phyloP scores from a whole-genome alignment of 371 early-diverging fungal species.

The Mucor saturninus region DNA sequence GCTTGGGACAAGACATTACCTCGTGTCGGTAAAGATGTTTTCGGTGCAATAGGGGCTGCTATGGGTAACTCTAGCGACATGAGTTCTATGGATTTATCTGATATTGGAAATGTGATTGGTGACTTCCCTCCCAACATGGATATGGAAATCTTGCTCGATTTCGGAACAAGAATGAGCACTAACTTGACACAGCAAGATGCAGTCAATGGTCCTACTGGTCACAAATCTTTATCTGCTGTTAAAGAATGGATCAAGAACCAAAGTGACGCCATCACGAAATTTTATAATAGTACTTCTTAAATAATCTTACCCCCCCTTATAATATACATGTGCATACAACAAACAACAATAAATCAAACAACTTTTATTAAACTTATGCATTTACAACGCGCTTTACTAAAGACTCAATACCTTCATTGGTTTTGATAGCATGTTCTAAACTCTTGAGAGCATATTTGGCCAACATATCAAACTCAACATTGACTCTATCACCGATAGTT shows the following conservation, averaged over 20 bases:
- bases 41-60: background rate
- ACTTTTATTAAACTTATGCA: conserved; percentile 11
- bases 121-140: background rate
- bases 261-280: conserved; percentile 15
- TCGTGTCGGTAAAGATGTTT: conserved; percentile 13
- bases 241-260: conserved; percentile 22
- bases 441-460: conserved; percentile 93
- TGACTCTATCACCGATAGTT: conserved; percentile 79
- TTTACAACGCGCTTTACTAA: conserved; percentile 44
- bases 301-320: background rate
- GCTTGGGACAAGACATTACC: conserved; percentile 40
- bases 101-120: background rate
- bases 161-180: background rate
- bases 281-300: conserved; percentile 11
- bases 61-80: background rate
- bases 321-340: background rate
- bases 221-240: conserved; percentile 19
- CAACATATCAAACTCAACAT: conserved; percentile 96
- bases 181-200: conserved; percentile 12
- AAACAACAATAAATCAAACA: background rate
- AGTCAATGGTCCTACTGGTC: conserved; percentile 23
- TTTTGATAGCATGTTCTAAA: conserved; percentile 60
- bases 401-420: conserved; percentile 42
- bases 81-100: background rate
- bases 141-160: background rate